These are phyloP conservation scores for Desmodesmus armatus DNA, from an alignment of 139 green algal genomes.

Conservation along the genomic window DNA sequence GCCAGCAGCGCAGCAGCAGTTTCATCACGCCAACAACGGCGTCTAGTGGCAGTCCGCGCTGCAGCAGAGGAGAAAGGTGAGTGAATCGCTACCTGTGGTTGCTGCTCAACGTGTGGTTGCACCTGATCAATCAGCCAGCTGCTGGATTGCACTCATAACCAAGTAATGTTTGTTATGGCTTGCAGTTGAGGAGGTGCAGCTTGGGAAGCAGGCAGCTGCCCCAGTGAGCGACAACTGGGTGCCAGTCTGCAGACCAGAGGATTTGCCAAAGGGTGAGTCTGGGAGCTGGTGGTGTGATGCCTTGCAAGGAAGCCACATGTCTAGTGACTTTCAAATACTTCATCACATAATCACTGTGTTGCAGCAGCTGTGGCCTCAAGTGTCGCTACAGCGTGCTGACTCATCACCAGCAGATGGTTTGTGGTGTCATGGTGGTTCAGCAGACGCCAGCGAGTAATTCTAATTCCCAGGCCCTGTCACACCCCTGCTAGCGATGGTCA, in stretches of 20 bases:
- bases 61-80: conserved; percentile 49
- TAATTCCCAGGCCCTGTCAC: too few species aligned
- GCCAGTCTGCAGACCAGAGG: conserved; percentile 82
- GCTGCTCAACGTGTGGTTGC: background rate
- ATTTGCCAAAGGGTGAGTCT: conserved; percentile 86
- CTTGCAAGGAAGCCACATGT: background rate
- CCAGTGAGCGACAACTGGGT: conserved; percentile 64
- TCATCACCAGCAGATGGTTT: too few species aligned
- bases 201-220: background rate
- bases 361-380: too few species aligned
- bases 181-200: conserved; percentile 15
- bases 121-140: too few species aligned
- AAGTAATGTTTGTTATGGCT: background rate
- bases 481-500: too few species aligned
- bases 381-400: too few species aligned
- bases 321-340: too few species aligned
- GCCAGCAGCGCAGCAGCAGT: too few species aligned
- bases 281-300: background rate
- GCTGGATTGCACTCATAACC: too few species aligned
- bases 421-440: too few species aligned
- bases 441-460: too few species aligned
- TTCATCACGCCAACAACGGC: background rate
- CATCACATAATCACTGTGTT: too few species aligned
- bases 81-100: background rate
- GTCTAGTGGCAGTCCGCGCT: conserved; percentile 9